Evolutionary conservation across 1,284 basidiomycete genomes (phyloP).

Genomic region (Golubevia sp.): DNA sequence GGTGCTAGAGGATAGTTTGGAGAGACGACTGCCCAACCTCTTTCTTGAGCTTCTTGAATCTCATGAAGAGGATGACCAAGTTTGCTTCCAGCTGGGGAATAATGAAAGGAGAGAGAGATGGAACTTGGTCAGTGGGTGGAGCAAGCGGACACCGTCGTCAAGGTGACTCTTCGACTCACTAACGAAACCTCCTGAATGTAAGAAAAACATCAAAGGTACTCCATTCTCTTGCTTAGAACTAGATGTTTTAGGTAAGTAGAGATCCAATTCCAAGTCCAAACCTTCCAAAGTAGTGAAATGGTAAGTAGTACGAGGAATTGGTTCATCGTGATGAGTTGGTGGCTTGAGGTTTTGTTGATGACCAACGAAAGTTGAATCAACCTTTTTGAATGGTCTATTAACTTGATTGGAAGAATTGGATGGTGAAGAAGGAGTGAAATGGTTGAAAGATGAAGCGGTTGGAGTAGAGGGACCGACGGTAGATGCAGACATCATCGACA

Average conservation of each 20-base stretch:
- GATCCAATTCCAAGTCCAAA: not conserved
- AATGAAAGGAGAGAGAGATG: not conserved
- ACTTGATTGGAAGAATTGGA: not conserved
- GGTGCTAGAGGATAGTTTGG: not conserved
- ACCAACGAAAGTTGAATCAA: not conserved
- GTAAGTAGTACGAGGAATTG: not conserved
- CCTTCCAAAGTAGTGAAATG: not conserved
- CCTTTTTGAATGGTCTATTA: not conserved
- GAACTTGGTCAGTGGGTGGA: not conserved
- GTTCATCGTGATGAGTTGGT: no score
- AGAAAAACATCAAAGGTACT: not conserved
- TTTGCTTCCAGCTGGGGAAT: not conserved
- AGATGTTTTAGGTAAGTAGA: not conserved
- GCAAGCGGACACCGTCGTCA: not conserved
- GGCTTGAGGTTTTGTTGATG: no score
- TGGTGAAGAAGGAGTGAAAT: not conserved
- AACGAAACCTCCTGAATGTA: not conserved
- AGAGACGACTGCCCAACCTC: not conserved
- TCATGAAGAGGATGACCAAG: not conserved
- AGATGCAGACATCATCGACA: not conserved
- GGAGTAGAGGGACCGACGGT: not conserved
- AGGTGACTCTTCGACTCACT: not conserved
- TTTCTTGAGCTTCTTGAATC: not conserved
- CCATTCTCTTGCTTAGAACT: no score
- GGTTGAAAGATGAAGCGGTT: not conserved